Percentiles rank a stretch among this genome's conserved stretches.
Conservation (phyloP, 176 grass and related monocot genomes). For the Triticum dicoccoides region DNA sequence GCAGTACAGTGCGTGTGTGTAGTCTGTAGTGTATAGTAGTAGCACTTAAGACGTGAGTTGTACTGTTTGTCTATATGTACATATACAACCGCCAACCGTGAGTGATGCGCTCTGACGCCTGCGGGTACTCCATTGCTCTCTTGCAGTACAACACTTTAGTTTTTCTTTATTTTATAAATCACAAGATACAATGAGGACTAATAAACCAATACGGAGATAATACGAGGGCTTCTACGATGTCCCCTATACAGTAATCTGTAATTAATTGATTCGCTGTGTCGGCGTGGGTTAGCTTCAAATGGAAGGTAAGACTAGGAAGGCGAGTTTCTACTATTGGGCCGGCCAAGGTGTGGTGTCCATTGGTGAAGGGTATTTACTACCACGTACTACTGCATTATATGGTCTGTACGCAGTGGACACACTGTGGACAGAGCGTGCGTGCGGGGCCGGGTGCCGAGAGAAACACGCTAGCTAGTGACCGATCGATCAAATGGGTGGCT, state of each 20-base stretch:
- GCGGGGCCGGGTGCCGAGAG: too few relatives aligned
- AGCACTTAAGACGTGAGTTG: neutral
- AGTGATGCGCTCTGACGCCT: neutral
- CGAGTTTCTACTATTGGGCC: neutral
- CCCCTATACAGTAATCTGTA: too few relatives aligned
- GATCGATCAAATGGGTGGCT: too few relatives aligned
- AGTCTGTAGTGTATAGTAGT: neutral
- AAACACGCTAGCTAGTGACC: neutral
- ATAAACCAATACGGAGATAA: too few relatives aligned
- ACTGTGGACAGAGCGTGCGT: neutral
- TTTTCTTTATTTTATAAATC: too few relatives aligned
- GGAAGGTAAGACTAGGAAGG: neutral
- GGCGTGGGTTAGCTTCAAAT: neutral
- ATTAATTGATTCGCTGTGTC: neutral
- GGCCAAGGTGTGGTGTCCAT: neutral
- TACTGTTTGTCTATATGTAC: neutral
- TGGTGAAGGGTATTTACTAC: neutral
- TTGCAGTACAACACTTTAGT: too few relatives aligned
- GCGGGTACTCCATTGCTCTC: neutral
- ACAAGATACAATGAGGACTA: too few relatives aligned
- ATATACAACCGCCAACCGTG: neutral
- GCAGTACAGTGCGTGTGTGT: neutral
- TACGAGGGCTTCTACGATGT: too few relatives aligned
- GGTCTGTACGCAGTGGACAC: neutral
- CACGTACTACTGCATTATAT: too few relatives aligned